A percentile compares a stretch with the other conserved stretches of the same genome.
These are phyloP conservation scores for Camellia granthamiana DNA, from an alignment of 148 eudicot species.

Conservation along the genomic window DNA sequence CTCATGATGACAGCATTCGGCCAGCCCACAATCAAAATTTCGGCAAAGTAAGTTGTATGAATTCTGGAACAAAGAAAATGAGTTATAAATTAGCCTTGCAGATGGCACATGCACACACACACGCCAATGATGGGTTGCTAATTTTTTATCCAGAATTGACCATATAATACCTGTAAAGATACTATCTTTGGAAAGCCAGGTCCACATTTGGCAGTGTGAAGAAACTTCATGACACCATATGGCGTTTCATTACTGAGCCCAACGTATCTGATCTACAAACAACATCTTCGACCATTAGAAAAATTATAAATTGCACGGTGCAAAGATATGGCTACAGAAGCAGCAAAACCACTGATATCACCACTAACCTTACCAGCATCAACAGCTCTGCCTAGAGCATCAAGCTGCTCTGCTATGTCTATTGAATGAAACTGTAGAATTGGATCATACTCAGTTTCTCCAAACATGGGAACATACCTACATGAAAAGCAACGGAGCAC, in stretches of 20 bases:
- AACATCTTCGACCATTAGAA: constrained; percentile 10
- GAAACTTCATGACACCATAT: constrained; percentile 88
- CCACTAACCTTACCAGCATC: constrained; percentile 83
- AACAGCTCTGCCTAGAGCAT: constrained; percentile 63
- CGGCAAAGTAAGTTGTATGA: constrained; percentile 85
- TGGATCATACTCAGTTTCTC: constrained; percentile 80
- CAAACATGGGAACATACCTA: constrained; percentile 96
- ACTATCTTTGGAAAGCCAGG: constrained; percentile 46
- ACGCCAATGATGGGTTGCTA: constrained; percentile 5
- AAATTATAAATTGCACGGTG: neutral
- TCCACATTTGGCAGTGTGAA: constrained; percentile 42
- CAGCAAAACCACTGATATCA: neutral
- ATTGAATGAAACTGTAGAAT: constrained; percentile 45
- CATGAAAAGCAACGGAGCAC: constrained; percentile 22
- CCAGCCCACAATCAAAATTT: constrained; percentile 71
- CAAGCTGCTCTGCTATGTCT: constrained; percentile 73
- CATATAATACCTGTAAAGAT: constrained; percentile 66
- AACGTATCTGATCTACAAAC: constrained; percentile 70
- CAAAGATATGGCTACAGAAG: neutral
- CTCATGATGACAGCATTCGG: constrained; percentile 61
- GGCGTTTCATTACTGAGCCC: constrained; percentile 94
- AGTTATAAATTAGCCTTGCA: neutral
- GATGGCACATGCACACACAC: neutral
- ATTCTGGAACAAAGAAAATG: constrained; percentile 38
- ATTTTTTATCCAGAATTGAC: neutral